Evolutionary conservation across 2,329 filamentous ascomycete species (phyloP), one percentile per base, ranked within the genome.

Genomic region (Arachnomyces sp.): DNA sequence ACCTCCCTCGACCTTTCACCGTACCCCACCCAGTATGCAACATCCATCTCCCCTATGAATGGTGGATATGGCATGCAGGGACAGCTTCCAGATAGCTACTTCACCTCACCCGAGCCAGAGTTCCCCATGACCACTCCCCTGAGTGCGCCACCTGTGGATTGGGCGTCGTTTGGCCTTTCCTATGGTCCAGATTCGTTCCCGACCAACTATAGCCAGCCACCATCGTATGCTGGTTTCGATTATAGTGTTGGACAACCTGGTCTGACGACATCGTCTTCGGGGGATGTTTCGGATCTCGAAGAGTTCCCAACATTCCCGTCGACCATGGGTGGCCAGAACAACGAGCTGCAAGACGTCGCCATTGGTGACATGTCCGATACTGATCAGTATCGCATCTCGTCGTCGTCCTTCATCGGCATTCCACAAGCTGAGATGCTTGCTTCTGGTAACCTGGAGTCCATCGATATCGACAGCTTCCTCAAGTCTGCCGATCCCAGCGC

Each of bases 251-350:
- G 51, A 12, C 59, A 59, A 16, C 57, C 61, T 18, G 58, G 63
- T 7, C 53, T 66, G 9, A 57, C 65, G 2, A 65, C 61, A 8
- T 69, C 67, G 7, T 71, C 69, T 2, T 71, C 68, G 4, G 68
- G 66, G n/a, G 68, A 71, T 34, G 56, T 65, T 14, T 71, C 69
- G 3, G 69, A 72, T 46, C 58, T 63, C 9, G 68, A 70, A 20
- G 69, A 72, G 33, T 66, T 60, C 38, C 55, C 56, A 12, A 53
- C 58, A 6, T 53, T 61, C 36, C 57, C 56, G 12, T 56, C 50
- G 15, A 25, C 20, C 20, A 43, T 61, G 20, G 55, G 50, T 15
- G 46, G 49, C 28, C 41, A 51, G 33, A 49, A 49, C 33, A 50
- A 52, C 47, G 56, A 64, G 44, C 48, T 61, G 38, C 58, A 61